These are phyloP conservation scores for Epithele typhae DNA, from an alignment of 768 basidiomycete genomes.

Conservation along the genomic window DNA sequence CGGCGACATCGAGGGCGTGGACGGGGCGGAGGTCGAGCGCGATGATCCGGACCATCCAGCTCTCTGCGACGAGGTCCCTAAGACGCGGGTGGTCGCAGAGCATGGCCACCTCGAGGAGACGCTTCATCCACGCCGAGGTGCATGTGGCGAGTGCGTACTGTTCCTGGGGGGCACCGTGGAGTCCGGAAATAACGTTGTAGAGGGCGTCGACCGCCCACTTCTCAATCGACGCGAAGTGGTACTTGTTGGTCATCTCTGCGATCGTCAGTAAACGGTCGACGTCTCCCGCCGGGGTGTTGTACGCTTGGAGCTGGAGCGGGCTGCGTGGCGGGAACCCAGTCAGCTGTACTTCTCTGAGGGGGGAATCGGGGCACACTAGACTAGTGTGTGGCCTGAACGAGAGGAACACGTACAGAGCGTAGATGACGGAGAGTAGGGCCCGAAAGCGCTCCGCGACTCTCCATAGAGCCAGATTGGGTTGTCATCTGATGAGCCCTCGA, in stretches of 20 bases:
- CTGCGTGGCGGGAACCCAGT: conserved; percentile 1
- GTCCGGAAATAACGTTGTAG: conserved; percentile 23
- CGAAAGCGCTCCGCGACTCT: conserved; percentile 36
- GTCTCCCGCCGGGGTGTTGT: conserved; percentile 25
- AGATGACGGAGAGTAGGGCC: conserved; percentile 35
- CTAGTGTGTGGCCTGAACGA: too few relatives aligned
- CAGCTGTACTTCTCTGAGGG: too few relatives aligned
- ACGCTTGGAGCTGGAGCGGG: conserved; percentile 22
- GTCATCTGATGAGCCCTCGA: conserved; percentile 26
- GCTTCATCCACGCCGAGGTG: conserved; percentile 27
- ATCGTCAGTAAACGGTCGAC: conserved; percentile 35
- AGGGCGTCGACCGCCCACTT: conserved; percentile 36
- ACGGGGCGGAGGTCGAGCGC: conserved; percentile 25
- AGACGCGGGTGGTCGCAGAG: conserved; percentile 25
- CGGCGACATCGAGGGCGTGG: conserved; percentile 30
- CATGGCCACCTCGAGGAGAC: conserved; percentile 33
- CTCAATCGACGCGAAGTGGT: conserved; percentile 31
- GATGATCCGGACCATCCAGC: conserved; percentile 33
- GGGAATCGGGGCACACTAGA: neutral
- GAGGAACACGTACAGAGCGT: conserved; percentile 32
- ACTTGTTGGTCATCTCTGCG: conserved; percentile 37
- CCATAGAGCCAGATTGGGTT: conserved; percentile 36
- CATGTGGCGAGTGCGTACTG: conserved; percentile 21
- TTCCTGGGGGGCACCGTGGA: conserved; percentile 18
- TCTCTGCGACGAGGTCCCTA: conserved; percentile 22